Evolutionary conservation across 306 rosid species (phyloP), one percentile per base, ranked within the genome.

Genomic region (Corylus avellana): DNA sequence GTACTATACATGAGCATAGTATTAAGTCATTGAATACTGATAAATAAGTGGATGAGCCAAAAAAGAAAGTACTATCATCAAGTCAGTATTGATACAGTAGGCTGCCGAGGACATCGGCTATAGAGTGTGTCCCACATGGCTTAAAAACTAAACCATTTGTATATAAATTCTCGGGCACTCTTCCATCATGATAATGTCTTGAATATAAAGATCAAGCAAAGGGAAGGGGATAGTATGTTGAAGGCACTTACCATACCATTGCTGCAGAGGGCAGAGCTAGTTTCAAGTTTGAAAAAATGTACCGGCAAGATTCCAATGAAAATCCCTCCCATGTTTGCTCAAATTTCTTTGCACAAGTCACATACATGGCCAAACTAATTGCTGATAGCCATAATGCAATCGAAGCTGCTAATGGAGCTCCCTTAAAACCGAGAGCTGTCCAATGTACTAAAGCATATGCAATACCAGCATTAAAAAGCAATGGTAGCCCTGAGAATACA

Each of bases 181-280:
- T 32, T 2, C 2, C 35, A 32, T 55, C 22, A 55, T 13, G 3
- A 6, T 42, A 27, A 25, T 3, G 5, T 59, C 1, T 59, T 22
- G 22, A 25, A 12, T 2, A 11, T 27, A 27, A 61, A 3, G 12
- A 32, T 11, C 0, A 27, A 12, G 68, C 32, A 25, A 10, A 12
- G 20, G 1, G 22, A 1, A 72, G 67, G 54, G 29, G 37, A 49
- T 25, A 66, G 79, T 56, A 57, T 2, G 29, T 37, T 46, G 55
- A 81, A 59, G 50, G 51, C 7, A 63, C 91, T 87, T 79, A 91
- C 97, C 98, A 91, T 18, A 91, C 86, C 97, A 91, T 92, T 55
- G 90, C 91, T 1, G 91, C 93, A 20, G 97, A 94, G 16, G 93
- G 90, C 29, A 94, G 62, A 75, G 97, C 89, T 12, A 94, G 89